These are phyloP conservation scores for Porphyrellus cyaneotinctus DNA, from an alignment of 768 basidiomycete genomes.

Conservation along the genomic window DNA sequence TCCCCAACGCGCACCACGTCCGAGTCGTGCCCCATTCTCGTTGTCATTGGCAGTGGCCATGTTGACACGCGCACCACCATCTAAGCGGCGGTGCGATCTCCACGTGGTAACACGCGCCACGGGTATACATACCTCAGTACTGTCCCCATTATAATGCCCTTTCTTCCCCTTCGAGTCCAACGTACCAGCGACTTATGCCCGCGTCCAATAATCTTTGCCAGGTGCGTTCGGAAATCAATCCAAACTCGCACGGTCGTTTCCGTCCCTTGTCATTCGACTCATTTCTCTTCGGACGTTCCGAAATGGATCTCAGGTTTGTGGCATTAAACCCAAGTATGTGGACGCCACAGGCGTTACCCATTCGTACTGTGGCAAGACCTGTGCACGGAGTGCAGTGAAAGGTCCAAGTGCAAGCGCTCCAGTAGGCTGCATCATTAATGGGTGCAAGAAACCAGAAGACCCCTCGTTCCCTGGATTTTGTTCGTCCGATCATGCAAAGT, in stretches of 20 bases:
- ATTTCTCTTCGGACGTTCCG: constrained; percentile 2
- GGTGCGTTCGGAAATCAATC: constrained; percentile 16
- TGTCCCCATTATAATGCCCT: not conserved
- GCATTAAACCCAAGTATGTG: constrained; percentile 57
- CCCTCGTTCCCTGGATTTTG: constrained; percentile 52
- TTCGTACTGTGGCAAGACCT: constrained; percentile 58
- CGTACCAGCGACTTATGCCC: constrained; percentile 11
- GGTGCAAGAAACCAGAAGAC: constrained; percentile 50
- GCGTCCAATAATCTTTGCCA: constrained; percentile 28
- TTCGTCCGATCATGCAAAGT: constrained; percentile 57
- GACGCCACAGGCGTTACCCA: constrained; percentile 54
- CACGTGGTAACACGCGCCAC: constrained; percentile 20
- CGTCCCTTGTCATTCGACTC: constrained; percentile 7
- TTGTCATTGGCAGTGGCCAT: constrained; percentile 6
- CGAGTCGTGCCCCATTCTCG: constrained; percentile 11
- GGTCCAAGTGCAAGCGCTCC: constrained; percentile 34
- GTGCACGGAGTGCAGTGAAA: constrained; percentile 41
- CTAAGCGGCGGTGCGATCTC: constrained; percentile 16
- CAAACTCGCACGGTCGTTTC: constrained; percentile 13
- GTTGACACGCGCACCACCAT: constrained; percentile 3
- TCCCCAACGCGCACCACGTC: constrained; percentile 18
- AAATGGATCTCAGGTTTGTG: constrained; percentile 44
- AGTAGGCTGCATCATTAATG: constrained; percentile 44
- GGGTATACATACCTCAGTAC: constrained; percentile 22
- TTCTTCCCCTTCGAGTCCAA: not conserved